A percentile compares a stretch with the other conserved stretches of the same genome.
Evolutionary conservation across 441 rosid genomes (phyloP).

Genomic region (Corymbia citriodora): DNA sequence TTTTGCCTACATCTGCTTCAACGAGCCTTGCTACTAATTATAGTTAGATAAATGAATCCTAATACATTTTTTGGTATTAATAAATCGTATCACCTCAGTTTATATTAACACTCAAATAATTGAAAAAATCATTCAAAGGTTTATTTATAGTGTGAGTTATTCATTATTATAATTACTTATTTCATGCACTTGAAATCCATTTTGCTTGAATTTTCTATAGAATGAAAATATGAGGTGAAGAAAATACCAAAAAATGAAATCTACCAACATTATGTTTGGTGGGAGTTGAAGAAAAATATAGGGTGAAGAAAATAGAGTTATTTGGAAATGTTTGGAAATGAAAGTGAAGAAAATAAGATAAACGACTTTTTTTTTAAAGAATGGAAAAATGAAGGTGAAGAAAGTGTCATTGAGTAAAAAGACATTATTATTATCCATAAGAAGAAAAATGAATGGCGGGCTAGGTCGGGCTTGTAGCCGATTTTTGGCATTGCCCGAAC

Average conservation of each 20-base stretch:
- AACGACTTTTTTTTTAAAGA: too few relatives aligned
- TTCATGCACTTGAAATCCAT: fast-evolving
- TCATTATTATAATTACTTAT: too few relatives aligned
- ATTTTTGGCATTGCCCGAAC: background rate
- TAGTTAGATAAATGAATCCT: background rate
- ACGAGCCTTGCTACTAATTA: too few relatives aligned
- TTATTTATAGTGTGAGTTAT: background rate
- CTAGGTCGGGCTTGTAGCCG: background rate
- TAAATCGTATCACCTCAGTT: background rate
- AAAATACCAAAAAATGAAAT: too few relatives aligned
- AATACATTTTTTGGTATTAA: background rate
- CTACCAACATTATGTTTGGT: too few relatives aligned
- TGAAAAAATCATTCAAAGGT: background rate
- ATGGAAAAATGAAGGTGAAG: background rate
- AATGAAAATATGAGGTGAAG: background rate
- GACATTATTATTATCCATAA: background rate
- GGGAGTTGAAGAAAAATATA: too few relatives aligned
- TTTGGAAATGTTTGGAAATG: background rate
- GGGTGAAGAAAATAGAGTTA: background rate
- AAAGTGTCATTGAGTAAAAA: too few relatives aligned
- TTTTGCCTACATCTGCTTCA: too few relatives aligned
- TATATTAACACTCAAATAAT: background rate
- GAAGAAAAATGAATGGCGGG: background rate
- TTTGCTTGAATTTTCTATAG: background rate
- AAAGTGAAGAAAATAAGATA: too few relatives aligned